Base-by-base conservation (phyloP, 257 asterid genomes). In the Rehmannia glutinosa region DNA sequence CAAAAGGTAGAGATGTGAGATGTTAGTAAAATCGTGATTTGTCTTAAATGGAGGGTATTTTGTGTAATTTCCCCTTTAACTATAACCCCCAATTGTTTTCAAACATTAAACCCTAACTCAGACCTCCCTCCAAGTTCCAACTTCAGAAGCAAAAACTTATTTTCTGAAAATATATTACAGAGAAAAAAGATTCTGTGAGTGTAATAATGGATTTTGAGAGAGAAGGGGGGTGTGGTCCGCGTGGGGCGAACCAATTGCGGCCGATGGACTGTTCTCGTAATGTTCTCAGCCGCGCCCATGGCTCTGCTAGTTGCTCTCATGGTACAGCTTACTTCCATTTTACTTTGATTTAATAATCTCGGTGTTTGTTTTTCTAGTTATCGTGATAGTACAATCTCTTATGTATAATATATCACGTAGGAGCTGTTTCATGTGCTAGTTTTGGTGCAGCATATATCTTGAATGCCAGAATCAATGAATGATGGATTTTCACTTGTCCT, bases 271-370 rank as follows among this genome's bases (percentile, higher is more conserved):
- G 95, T 73, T 65, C 91, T 57, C 92, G 90, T 7, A 76, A 75
- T 68, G 78, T 86, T 61, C 96, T 92, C 76, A 82, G 62, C 71
- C 97, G 98, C 64, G 89, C 97, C 64, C 96, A 89, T 79, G 98
- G 98, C 65, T 92, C 97, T 68, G 98, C 91, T 6, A 87, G 84
- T 60, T 84, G 86, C 41, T 81, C 90, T 62, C 85, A 84, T 39
- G 90, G 90, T 84, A 66, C 63, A 39, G 0, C 24, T 11, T 27
- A 6, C 10, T 16, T 62, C 10, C 28, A 1, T 4, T 45, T 38
- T 25, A 0, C 2, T 83, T 58, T 36, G 4, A 45, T 61, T 25
- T 5, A 13, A 27, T 28, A 7, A 17, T 25, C 27, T 30, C 20
- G 4, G 50, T 38, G n/a, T 33, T 58, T 20, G 17, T 35, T n/a